Evolutionary conservation across 805 yeast genomes (phyloP), one percentile per base, ranked within the genome.

Genomic region (Pichia nakasei): DNA sequence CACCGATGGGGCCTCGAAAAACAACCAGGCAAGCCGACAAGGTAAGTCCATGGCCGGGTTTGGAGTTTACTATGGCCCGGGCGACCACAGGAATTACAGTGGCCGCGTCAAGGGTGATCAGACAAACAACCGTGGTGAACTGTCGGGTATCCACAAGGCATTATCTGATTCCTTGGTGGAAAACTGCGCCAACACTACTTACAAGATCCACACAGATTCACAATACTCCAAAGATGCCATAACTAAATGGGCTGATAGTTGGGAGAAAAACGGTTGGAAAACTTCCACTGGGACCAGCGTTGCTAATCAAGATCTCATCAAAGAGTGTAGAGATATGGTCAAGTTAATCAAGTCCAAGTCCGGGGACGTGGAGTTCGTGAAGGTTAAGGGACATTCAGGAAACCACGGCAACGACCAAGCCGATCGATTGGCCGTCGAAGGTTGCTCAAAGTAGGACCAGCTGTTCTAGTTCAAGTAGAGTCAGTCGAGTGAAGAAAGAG

Each of bases 71-170:
- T 85, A 72, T 58, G 89, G 87, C 0, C 63, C 52, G 0, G 54
- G 60, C 31, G 82, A 80, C 53, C 46, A 68, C 2, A 60, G 82
- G 37, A 84, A 83, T 57, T 63, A 68, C 9, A 67, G 81, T 0
- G 76, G 68, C 5, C 75, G 81, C 0, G 64, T 86, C 22, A 35
- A n/a, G 2, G 69, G 66, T 2, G 59, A 57, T 3, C 87, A 80
- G 29, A 85, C 95, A 1, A 88, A 87, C 53, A 88, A 85, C 51
- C 64, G 85, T 35, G 93, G 95, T 1, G 97, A 89, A 60, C 70
- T 88, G 11, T 59, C 65, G 13, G 96, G 95, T 0, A 69, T 84
- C 18, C 56, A 63, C 5, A 67, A 67, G 29, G 94, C 93, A 0
- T 56, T 84, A 46, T 57, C 58, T 6, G 51, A 55, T 7, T 68